Conservation (phyloP, 2,329 filamentous ascomycete species). For the Aspergillus quadrilineatus region DNA sequence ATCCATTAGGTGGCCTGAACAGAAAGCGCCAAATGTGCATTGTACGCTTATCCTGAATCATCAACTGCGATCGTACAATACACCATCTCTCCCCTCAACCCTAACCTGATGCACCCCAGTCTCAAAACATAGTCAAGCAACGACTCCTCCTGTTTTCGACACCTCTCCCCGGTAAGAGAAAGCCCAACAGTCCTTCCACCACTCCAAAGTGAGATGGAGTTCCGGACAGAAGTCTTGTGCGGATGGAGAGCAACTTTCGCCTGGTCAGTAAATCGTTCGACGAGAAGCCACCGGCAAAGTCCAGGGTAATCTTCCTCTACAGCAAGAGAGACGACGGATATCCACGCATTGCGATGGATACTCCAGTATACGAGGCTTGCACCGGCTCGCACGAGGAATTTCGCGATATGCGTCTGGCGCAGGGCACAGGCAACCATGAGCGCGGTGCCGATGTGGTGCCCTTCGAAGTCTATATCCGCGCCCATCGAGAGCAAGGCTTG, state of each 20-base stretch:
- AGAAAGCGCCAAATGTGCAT: no score
- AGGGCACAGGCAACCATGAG: neutral
- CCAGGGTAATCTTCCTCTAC: neutral
- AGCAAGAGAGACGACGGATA: neutral
- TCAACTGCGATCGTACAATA: no score
- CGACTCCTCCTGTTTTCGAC: no score
- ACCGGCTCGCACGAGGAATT: neutral
- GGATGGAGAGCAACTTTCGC: neutral
- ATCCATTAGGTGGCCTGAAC: no score
- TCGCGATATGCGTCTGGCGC: neutral
- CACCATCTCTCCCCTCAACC: no score
- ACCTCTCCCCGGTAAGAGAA: neutral
- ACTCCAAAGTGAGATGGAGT: neutral
- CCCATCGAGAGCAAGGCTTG: neutral
- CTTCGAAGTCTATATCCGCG: neutral
- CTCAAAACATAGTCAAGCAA: no score
- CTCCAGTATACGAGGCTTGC: neutral
- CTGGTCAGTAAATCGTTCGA: neutral
- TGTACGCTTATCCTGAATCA: no score
- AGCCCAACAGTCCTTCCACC: neutral
- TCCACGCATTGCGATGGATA: neutral
- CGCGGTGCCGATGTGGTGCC: neutral
- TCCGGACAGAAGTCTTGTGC: neutral
- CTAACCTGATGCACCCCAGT: no score
- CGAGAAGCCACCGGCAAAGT: neutral